Evolutionary conservation across 2,329 filamentous ascomycete genomes (phyloP), one percentile per base, ranked within the genome.

Genomic region (Colletotrichum caudatum): DNA sequence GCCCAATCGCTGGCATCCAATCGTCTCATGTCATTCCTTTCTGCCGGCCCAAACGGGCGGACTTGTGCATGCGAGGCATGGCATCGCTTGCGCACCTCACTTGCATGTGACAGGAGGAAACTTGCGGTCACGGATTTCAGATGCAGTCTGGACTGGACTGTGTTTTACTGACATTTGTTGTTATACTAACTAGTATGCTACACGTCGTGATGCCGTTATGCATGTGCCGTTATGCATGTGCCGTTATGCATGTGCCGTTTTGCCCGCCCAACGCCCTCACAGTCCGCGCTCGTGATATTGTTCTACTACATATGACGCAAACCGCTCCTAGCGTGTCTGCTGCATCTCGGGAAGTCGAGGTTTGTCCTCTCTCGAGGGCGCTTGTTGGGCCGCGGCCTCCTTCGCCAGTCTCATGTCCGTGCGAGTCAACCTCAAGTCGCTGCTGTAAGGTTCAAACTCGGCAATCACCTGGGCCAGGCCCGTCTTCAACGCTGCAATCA

Each of bases 391-490:
- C n/a, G 84, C 82, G 16, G 91, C 91, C 78, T 94, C 91, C 79
- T 87, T 91, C 5, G 94, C 95, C 68, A 92, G 83, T 76, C 91
- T 87, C 75, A 97, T 84, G 76, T 98, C 95, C 66, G 87, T 86
- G 73, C 87, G 85, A 50, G 86, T 91, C 74, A 98, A 82, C 57
- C 92, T 89, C 75, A 97, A 83, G 72, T 93, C 90, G 46, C 84
- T 83, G 74, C 91, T 87, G 80, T 94, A 98, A 69, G 89, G 88
- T 69, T 91, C 92, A 81, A 97, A 98, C 29, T 87, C 89, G 14
- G 82, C 79, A 46, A 98, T 76, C 5, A 98, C 84, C 67, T 90
- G 87, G 53, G 84, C 83, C 57, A 98, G 83, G 0, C 90, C 90
- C 4, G 83, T 84, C 78, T 89, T 92, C 75, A 98, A 78, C 20